Evolutionary conservation across 768 basidiomycete genomes (phyloP).

Genomic region (Cystobasidium onofrii): DNA sequence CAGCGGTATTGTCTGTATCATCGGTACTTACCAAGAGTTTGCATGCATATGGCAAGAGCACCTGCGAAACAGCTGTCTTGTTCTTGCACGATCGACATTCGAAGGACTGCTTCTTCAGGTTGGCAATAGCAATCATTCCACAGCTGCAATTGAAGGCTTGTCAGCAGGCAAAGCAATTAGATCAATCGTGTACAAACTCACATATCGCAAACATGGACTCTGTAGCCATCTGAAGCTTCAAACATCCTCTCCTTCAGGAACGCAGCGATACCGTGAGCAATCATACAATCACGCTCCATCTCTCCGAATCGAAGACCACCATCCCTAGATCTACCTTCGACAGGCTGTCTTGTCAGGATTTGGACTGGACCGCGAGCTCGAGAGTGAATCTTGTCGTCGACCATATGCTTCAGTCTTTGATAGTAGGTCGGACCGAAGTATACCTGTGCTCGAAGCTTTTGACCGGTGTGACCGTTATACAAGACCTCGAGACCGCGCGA

Average conservation of each 20-base stretch:
- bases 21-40: conserved; percentile 59
- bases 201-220: conserved; percentile 94
- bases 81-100: conserved; percentile 97
- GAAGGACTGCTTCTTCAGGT: conserved; percentile 98
- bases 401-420: conserved; percentile 98
- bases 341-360: conserved; percentile 92
- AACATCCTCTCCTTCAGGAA: conserved; percentile 91
- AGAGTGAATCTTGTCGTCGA: conserved; percentile 99
- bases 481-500: conserved; percentile 94
- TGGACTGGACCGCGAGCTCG: conserved; percentile 94
- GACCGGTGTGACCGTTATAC: conserved; percentile 98
- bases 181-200: conserved; percentile 49
- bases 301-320: conserved; percentile 99
- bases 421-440: conserved; percentile 99
- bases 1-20: background rate
- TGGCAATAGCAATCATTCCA: conserved; percentile 92
- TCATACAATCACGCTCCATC: conserved; percentile 95
- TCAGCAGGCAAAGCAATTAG: conserved; percentile 29
- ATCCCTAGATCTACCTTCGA: conserved; percentile 96
- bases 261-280: conserved; percentile 95
- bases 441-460: conserved; percentile 92
- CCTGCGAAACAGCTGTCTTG: conserved; percentile 61
- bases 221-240: conserved; percentile 46
- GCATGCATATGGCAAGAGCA: conserved; percentile 85
- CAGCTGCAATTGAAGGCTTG: conserved; percentile 53